Evolutionary conservation across 371 early-diverging fungal species (phyloP).

Genomic region (Mucor irregularis): DNA sequence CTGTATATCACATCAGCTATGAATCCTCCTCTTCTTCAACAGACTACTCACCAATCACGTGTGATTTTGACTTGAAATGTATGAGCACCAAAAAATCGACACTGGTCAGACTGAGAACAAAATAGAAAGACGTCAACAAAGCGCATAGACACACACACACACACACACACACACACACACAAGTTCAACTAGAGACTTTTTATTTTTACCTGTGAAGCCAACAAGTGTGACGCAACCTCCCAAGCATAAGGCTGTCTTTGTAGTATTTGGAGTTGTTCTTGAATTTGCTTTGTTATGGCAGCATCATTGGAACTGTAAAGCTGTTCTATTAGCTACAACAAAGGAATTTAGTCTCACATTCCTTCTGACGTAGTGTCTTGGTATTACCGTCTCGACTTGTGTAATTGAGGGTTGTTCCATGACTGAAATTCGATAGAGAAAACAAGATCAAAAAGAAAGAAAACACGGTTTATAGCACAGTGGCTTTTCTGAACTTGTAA

Average conservation of each 20-base stretch:
- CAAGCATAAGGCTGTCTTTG: constrained; percentile 75
- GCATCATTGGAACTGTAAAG: constrained; percentile 53
- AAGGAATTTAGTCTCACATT: too few species aligned
- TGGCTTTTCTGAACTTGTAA: background rate
- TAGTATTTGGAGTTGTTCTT: constrained; percentile 68
- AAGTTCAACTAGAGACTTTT: background rate
- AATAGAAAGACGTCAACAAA: background rate
- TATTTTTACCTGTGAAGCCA: constrained; percentile 50
- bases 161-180: too few species aligned
- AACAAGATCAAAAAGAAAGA: background rate
- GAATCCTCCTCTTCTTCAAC: background rate
- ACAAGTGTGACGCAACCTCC: constrained; percentile 69
- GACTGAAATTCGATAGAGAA: background rate
- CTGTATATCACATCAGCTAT: constrained; percentile 23
- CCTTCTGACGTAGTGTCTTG: too few species aligned
- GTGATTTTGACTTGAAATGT: constrained; percentile 81
- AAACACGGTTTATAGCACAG: background rate
- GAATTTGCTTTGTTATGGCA: constrained; percentile 52
- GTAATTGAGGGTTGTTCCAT: constrained; percentile 7
- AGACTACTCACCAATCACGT: constrained; percentile 67
- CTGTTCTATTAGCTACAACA: constrained; percentile 33
- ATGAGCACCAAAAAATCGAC: constrained; percentile 85
- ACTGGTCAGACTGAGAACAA: constrained; percentile 55
- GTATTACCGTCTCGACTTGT: constrained; percentile 21
- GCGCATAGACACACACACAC: too few species aligned